phyloP scores from a whole-genome alignment of 306 rosid genomes.

The Quillaja saponaria region DNA sequence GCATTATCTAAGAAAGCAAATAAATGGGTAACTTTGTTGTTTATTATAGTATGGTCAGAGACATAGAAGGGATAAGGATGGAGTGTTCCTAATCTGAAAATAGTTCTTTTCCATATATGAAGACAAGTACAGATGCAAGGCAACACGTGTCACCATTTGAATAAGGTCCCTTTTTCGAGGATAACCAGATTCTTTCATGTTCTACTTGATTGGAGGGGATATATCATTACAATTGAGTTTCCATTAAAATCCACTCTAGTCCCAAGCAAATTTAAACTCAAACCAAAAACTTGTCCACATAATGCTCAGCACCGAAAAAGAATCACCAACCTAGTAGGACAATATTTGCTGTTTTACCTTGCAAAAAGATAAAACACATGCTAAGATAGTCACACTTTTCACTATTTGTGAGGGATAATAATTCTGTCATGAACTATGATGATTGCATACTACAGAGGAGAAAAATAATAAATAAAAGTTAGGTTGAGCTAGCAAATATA shows the following conservation, averaged over 20 bases:
- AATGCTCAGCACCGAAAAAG: constrained; percentile 5
- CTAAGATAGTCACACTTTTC: no score
- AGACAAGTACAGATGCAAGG: constrained; percentile 7
- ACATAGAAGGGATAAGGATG: no score
- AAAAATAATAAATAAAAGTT: no score
- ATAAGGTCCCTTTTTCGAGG: neutral
- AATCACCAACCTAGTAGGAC: constrained; percentile 13
- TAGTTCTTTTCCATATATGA: constrained; percentile 4
- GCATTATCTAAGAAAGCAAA: constrained; percentile 23
- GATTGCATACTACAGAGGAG: no score
- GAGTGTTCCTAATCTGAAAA: neutral
- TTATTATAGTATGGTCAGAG: no score
- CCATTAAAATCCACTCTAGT: neutral
- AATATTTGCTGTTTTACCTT: neutral
- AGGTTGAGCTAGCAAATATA: no score
- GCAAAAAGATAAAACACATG: no score
- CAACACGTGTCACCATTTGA: neutral
- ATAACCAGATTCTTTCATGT: constrained; percentile 11
- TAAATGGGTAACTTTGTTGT: no score
- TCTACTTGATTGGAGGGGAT: constrained; percentile 10
- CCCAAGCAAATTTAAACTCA: neutral
- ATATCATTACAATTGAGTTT: neutral
- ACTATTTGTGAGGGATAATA: no score
- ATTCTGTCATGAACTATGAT: no score
- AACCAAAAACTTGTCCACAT: constrained; percentile 9